Evolutionary conservation across 805 yeast species (phyloP).

Genomic region (Candida sphagnicola): DNA sequence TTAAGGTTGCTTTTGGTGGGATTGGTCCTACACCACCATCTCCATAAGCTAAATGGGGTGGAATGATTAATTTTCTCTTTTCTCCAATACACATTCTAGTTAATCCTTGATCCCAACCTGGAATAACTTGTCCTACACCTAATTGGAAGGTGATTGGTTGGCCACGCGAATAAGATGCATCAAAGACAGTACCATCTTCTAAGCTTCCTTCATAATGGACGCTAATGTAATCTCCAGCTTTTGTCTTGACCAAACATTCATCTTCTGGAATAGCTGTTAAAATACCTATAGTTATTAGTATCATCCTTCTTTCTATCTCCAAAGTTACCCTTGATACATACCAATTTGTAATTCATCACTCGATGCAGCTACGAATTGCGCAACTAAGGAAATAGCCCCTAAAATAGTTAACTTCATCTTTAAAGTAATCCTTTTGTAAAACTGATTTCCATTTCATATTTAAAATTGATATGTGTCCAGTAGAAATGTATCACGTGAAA

Average conservation of each 20-base stretch:
- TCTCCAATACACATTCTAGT: slow-evolving; percentile 81
- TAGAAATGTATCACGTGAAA: too few relatives aligned
- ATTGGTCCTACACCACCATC: slow-evolving; percentile 68
- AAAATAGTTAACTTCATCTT: slow-evolving; percentile 7
- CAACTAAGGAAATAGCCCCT: slow-evolving; percentile 4
- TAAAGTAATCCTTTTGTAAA: too few relatives aligned
- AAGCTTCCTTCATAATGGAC: slow-evolving; percentile 81
- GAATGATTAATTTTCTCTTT: slow-evolving; percentile 72
- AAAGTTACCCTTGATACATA: too few relatives aligned
- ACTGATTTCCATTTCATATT: too few relatives aligned
- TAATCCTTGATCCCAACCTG: slow-evolving; percentile 91
- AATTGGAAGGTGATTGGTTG: slow-evolving; percentile 67
- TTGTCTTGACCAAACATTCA: slow-evolving; percentile 55
- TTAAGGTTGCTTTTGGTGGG: slow-evolving; percentile 73
- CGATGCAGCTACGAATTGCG: slow-evolving; percentile 8
- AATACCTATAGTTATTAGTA: slow-evolving; percentile 10
- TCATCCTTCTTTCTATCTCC: not conserved
- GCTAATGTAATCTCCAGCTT: slow-evolving; percentile 60
- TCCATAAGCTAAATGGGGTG: slow-evolving; percentile 79
- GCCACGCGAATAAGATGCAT: slow-evolving; percentile 62
- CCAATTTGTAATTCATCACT: slow-evolving; percentile 22
- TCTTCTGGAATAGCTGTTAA: slow-evolving; percentile 44
- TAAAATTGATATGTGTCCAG: too few relatives aligned
- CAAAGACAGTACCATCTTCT: slow-evolving; percentile 68
- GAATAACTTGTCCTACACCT: slow-evolving; percentile 77